phyloP scores from a whole-genome alignment of 2,329 filamentous ascomycete genomes.

The Phaeosphaeriaceae sp. region DNA sequence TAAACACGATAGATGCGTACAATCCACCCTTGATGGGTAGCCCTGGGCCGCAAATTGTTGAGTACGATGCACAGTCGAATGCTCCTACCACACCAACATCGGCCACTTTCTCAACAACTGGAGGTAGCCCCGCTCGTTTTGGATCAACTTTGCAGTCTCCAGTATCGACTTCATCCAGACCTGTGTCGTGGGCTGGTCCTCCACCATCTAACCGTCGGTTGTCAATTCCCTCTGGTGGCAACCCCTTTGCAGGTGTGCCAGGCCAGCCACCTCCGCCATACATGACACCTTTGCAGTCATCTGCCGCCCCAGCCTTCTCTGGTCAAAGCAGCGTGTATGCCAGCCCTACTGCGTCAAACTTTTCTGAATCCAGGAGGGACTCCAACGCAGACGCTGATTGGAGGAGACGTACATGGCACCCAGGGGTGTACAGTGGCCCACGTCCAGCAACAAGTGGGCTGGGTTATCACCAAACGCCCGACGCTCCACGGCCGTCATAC shows the following conservation, averaged over 20 bases:
- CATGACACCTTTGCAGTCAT: constrained; percentile 63
- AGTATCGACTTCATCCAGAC: constrained; percentile 69
- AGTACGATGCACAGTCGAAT: constrained; percentile 69
- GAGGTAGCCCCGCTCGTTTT: constrained; percentile 75
- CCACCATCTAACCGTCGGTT: constrained; percentile 75
- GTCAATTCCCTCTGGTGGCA: constrained; percentile 78
- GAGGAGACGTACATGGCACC: constrained; percentile 89
- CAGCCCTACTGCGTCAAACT: constrained; percentile 70
- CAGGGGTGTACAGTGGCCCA: constrained; percentile 68
- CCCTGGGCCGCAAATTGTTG: constrained; percentile 68
- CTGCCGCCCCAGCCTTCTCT: constrained; percentile 60
- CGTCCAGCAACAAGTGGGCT: constrained; percentile 74
- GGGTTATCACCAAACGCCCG: constrained; percentile 75
- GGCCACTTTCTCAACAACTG: constrained; percentile 77
- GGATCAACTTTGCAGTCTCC: constrained; percentile 74
- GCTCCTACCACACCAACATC: constrained; percentile 85
- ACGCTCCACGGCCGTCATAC: constrained; percentile 64
- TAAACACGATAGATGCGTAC: constrained; percentile 66
- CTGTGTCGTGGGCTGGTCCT: constrained; percentile 74
- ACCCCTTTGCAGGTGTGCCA: constrained; percentile 74
- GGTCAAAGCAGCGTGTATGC: constrained; percentile 66
- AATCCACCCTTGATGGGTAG: constrained; percentile 66
- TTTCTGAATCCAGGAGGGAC: constrained; percentile 69
- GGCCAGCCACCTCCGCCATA: constrained; percentile 64
- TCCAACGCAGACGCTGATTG: constrained; percentile 77